Conservation (phyloP, 2,329 filamentous ascomycete species). For the Chaetothyriales sp. region DNA sequence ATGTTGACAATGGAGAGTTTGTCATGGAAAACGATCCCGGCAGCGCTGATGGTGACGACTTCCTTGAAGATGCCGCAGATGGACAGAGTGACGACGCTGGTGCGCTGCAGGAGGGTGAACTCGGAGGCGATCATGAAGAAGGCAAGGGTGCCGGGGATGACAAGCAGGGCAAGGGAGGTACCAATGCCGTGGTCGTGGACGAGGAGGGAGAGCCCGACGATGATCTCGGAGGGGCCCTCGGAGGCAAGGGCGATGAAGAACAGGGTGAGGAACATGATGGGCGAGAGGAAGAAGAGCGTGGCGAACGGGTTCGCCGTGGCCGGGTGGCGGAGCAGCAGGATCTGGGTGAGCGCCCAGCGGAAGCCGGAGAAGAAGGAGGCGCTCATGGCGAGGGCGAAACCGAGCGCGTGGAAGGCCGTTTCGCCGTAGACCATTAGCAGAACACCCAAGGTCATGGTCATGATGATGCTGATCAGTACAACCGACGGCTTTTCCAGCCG, state of each 20-base stretch:
- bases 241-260: constrained; percentile 68
- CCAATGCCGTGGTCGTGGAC: constrained; percentile 51
- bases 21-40: constrained; percentile 77
- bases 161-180: constrained; percentile 54
- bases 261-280: constrained; percentile 82
- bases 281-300: constrained; percentile 93
- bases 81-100: constrained; percentile 84
- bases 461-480: constrained; percentile 73
- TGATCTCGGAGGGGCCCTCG: constrained; percentile 59
- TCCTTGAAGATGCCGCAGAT: constrained; percentile 99
- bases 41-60: constrained; percentile 84
- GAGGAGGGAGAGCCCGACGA: constrained; percentile 50
- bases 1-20: constrained; percentile 76
- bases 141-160: constrained; percentile 81
- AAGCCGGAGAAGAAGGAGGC: constrained; percentile 93
- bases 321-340: constrained; percentile 80
- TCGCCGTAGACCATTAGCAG: constrained; percentile 98
- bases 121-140: constrained; percentile 96
- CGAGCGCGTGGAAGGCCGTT: constrained; percentile 69
- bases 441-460: constrained; percentile 80
- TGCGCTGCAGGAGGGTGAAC: constrained; percentile 87
- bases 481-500: constrained; percentile 75
- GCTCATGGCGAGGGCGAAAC: constrained; percentile 82
- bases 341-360: constrained; percentile 96
- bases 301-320: constrained; percentile 94